Evolutionary conservation across 768 basidiomycete genomes (phyloP), one percentile per base, ranked within the genome.

Genomic region (Suillus fuscotomentosus): DNA sequence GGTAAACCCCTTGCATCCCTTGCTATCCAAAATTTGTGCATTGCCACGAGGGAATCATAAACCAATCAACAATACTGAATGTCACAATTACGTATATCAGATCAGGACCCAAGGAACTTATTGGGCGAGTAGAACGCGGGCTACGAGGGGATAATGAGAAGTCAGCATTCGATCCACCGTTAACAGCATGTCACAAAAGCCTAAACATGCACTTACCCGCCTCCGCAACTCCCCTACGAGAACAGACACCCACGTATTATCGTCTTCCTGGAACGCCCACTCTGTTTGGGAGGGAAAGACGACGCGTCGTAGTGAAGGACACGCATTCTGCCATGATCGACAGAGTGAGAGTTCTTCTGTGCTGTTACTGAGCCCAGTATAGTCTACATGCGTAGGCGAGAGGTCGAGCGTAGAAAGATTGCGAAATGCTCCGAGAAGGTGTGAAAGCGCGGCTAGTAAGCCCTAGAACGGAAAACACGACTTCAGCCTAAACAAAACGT

Each of bases 381-480:
- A 73, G 67, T 81, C 81, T 65, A 81, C 81, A 17, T 86, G 79
- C 41, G 86, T 88, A 22, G 86, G 84, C 2, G 87, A 88, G 42
- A 90, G 77, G 72, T 89, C 88, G 69, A 90, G 82, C 66, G 76
- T 78, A 36, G 77, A 74, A 63, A 88, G 77, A 17, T 78, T 77
- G 31, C 72, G 75, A 71, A 88, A 87, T 3, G 81, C 79, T 60
- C 76, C 78, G 62, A 88, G 75, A 15, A 86, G 86, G 60, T 84
- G 78, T n/a, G 86, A 84, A 43, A 89, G 80, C 36, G 84, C 86
- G 22, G 84, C 81, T 54, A 88, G 74, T 50, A 89, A 76, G 65
- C 84, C 79, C 88, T 88, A 72, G 67, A 48, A 17, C 60, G 13
- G 73, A 36, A 48, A 54, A 50, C 10, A 43, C 45, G 14, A 15